Base-by-base conservation (phyloP, 179 eudicot species). In the Spinacia oleracea region DNA sequence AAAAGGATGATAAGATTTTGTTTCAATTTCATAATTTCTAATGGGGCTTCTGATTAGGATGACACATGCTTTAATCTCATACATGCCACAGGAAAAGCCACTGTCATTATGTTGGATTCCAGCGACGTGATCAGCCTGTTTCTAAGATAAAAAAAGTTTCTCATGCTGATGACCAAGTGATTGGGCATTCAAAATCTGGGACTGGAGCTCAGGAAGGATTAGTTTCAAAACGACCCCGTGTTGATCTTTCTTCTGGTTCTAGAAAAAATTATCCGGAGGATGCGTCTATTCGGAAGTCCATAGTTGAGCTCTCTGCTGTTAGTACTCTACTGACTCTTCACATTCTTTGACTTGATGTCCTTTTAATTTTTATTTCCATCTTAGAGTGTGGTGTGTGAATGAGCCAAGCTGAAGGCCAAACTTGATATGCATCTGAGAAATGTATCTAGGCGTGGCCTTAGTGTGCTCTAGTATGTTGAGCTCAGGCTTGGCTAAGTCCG, bases 31-130 rank as follows among this genome's bases (percentile, higher is more conserved):
- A 29, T 32, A 16, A 18, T 78, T 21, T 66, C 23, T 56, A 42
- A 29, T 46, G 31, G 9, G 25, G 16, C 63, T 46, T 10, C 8
- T 46, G 18, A 50, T 69, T 20, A 32, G 23, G 59, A n/a, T 81
- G 45, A 70, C 34, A 25, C 71, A 11, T 76, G 5, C 59, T 45
- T 55, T 23, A 40, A 48, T 42, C 23, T 63, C 18, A 69, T 80
- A 62, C 38, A 34, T 76, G 70, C 25, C 31, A 32, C 89, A 96
- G 99, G 99, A 96, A 55, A 84, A 73, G 78, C 58, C 87, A 92
- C 85, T 90, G 96, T 82, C 96, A 96, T 84, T 83, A 85, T 77
- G 77, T 89, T 72, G 99, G 97, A 63, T 76, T 82, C 81, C 85
- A 79, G 79, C 77, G 77, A 58, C 80, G 79, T 48, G 77, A 82